Conservation (phyloP, 495 filamentous ascomycete genomes). For the Alectoria sarmentosa region DNA sequence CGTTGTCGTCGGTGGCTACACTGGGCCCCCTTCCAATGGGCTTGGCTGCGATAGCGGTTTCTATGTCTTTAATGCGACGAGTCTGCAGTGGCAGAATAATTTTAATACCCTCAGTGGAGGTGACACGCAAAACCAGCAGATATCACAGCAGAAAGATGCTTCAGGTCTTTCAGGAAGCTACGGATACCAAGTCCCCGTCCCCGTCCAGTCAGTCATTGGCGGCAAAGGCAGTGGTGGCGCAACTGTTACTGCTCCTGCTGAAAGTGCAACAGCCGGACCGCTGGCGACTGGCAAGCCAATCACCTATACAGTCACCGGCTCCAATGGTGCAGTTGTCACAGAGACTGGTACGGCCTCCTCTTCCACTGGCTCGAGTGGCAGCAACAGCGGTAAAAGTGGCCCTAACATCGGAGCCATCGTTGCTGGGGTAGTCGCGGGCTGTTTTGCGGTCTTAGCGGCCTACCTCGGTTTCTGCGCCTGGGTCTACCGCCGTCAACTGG, state of each 20-base stretch:
- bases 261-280: slow-evolving; percentile 57
- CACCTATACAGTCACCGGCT: slow-evolving; percentile 58
- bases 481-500: slow-evolving; percentile 58
- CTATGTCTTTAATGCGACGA: slow-evolving; percentile 60
- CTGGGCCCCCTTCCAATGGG: slow-evolving; percentile 38
- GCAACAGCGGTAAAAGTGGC: slow-evolving; percentile 21
- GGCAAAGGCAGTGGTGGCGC: slow-evolving; percentile 55
- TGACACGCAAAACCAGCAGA: slow-evolving; percentile 40
- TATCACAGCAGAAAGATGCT: slow-evolving; percentile 34
- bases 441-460: slow-evolving; percentile 47
- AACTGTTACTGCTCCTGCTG: slow-evolving; percentile 57
- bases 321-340: slow-evolving; percentile 48
- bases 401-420: slow-evolving; percentile 55
- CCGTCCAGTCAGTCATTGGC: slow-evolving; percentile 56
- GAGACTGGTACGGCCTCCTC: slow-evolving; percentile 28
- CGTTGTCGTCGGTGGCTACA: slow-evolving; percentile 65
- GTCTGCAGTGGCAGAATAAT: slow-evolving; percentile 50
- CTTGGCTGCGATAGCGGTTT: slow-evolving; percentile 61
- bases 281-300: slow-evolving; percentile 58
- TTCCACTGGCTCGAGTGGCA: slow-evolving; percentile 13
- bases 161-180: slow-evolving; percentile 48
- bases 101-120: slow-evolving; percentile 45
- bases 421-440: slow-evolving; percentile 55
- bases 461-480: slow-evolving; percentile 68
- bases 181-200: slow-evolving; percentile 57